Conservation (phyloP, 306 rosid genomes). For the Dryas drummondii region DNA sequence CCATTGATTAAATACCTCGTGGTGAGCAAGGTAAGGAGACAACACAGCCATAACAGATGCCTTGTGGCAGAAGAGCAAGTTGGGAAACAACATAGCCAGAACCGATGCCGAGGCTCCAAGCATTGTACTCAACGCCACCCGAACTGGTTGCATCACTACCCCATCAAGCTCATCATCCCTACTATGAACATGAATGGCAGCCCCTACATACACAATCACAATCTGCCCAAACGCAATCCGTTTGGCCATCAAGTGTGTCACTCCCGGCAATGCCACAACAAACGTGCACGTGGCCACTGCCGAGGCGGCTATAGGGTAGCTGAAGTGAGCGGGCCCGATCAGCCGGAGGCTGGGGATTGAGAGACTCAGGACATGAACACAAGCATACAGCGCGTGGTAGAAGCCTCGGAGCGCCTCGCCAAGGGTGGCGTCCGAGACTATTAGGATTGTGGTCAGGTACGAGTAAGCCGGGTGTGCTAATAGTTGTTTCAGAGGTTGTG, state of each 20-base stretch:
- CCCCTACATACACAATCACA: constrained; percentile 65
- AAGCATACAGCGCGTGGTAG: constrained; percentile 51
- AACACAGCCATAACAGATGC: constrained; percentile 48
- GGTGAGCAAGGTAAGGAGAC: constrained; percentile 50
- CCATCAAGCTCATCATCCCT: constrained; percentile 1
- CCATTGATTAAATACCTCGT: constrained; percentile 34
- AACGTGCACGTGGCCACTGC: constrained; percentile 43
- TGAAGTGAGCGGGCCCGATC: constrained; percentile 46
- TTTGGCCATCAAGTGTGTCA: constrained; percentile 51
- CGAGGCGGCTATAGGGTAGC: constrained; percentile 25
- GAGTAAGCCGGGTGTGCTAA: constrained; percentile 55
- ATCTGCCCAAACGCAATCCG: constrained; percentile 67
- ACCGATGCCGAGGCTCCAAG: constrained; percentile 72
- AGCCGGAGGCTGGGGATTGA: constrained; percentile 41
- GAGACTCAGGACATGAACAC: constrained; percentile 31
- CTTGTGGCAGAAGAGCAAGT: background rate
- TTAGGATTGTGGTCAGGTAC: constrained; percentile 54
- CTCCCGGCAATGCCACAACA: constrained; percentile 57
- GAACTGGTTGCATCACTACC: constrained; percentile 43
- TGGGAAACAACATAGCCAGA: constrained; percentile 59
- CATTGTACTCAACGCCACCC: constrained; percentile 50
- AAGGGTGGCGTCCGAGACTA: constrained; percentile 54
- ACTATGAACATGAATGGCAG: constrained; percentile 41
- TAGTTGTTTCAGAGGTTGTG: constrained; percentile 33
- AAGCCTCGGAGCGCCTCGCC: constrained; percentile 67